Base-by-base conservation (phyloP, 2,329 filamentous ascomycete species). In the Talaromyces funiculosus region DNA sequence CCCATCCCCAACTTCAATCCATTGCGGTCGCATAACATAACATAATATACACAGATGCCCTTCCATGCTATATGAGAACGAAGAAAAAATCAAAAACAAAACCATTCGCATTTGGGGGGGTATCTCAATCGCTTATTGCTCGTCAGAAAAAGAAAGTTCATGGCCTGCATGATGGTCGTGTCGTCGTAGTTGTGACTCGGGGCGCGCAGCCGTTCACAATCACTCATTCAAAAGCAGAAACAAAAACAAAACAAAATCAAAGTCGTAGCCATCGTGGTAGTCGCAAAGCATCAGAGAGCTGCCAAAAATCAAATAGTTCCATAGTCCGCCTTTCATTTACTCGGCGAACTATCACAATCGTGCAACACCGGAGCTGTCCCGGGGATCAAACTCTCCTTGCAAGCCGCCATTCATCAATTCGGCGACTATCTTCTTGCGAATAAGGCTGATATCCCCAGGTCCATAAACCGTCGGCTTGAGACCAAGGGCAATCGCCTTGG, bases 341-440 rank as follows among this genome's bases (percentile, higher is more conserved):
- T 47, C 43, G 43, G 43, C 43, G 43, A 22, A 47, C 24, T 47
- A 47, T 64, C 58, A 14, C 68, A 69, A 20, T 35, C 43, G 35
- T 56, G 57, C 33, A 24, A 26, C 20, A 10, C 35, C 33, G 51
- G 31, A 26, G 33, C 33, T 38, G 29, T 65, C 67, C 6, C 57
- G 43, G 7, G 75, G 76, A 31, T 70, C 69, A 58, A 79, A 78
- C 12, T 77, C 77, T 35, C 73, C 77, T 20, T 71, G 67, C 24
- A 81, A 74, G 4, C 76, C 77, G 4, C 77, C 77, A 61, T 75
- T 76, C 61, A 79, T 71, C 45, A 80, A 65, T 65, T 81, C 79
- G 5, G 77, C 79, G 47, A 80, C 77, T 51, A 81, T 80, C 63
- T 79, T 75, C 63, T 66, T 68, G 49, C 79, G 73, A 63, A 81